Evolutionary conservation across 2,329 filamentous ascomycete genomes (phyloP), one percentile per base, ranked within the genome.

Genomic region (Helicocarpus griseus): DNA sequence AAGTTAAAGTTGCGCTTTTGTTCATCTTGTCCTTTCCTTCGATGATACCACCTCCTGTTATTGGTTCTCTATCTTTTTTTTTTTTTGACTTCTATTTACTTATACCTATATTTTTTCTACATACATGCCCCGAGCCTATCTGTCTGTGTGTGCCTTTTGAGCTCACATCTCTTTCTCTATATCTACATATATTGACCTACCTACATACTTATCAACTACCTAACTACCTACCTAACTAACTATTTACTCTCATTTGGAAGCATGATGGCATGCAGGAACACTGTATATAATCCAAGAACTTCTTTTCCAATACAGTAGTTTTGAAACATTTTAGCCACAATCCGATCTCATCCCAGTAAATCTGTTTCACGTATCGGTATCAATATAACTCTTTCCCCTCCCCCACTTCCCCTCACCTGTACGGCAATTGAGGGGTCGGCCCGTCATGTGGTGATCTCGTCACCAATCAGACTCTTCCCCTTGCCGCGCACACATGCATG

Each of bases 31-130:
- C 26, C 13, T 29, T 43, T 43, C n/a, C 24, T 43, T 43, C 5
- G 40, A 43, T 43, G 40, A 43, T 43, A 43, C 40, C 40, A 43
- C 40, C n/a, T 43, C 13, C 40, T 43, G 40, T 43, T 43, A 28
- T 40, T 19, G 38, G 22, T 40, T 22, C 38, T 24, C 38, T 24
- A 19, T 22, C 8, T 19, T 39, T 39, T 40, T 40, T 24, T 2
- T 35, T 35, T 35, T 35, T 9, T n/a, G 17, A 22, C 8, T 22
- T 39, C 22, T 39, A 39, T 39, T 39, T 39, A 21, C 2, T 35
- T 11, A 22, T 19, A 22, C 19, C 24, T 22, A 22, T 40, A 11
- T 40, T 40, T 40, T 13, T 40, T 40, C 24, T 40, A 11, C 14
- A 14, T 40, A 14, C 38, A 40, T 40, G 38, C 24, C 14, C 38